These are phyloP conservation scores for Cytospora mali DNA, from an alignment of 2,329 filamentous ascomycete species.

Conservation along the genomic window DNA sequence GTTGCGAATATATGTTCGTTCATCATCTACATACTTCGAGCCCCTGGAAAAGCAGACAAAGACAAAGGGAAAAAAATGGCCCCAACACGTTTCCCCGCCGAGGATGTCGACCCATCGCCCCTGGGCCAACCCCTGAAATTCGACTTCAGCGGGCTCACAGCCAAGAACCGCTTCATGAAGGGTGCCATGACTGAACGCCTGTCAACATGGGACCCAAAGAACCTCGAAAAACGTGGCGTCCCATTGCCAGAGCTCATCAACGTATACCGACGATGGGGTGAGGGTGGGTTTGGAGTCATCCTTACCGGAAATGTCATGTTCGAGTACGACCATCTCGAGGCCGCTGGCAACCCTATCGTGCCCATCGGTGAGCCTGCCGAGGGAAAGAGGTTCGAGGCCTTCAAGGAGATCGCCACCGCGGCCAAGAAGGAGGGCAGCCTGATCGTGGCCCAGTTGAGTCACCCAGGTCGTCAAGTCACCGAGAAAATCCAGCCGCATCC, in stretches of 20 bases:
- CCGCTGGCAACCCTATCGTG: slow-evolving; percentile 61
- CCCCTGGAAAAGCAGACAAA: too few relatives aligned
- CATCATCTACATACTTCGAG: too few relatives aligned
- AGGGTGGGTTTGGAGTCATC: slow-evolving; percentile 58
- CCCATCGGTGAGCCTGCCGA: slow-evolving; percentile 51
- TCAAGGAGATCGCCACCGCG: slow-evolving; percentile 56
- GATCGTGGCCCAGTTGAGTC: slow-evolving; percentile 63
- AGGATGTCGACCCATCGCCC: slow-evolving; percentile 35
- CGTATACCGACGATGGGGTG: slow-evolving; percentile 64
- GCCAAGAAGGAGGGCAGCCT: slow-evolving; percentile 62
- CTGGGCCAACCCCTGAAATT: slow-evolving; percentile 52
- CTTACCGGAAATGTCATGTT: slow-evolving; percentile 68
- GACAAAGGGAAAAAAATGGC: too few relatives aligned
- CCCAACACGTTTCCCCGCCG: slow-evolving; percentile 22
- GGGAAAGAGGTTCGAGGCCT: slow-evolving; percentile 63
- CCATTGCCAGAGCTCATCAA: slow-evolving; percentile 48
- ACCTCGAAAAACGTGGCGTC: slow-evolving; percentile 51
- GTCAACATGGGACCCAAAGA: slow-evolving; percentile 60
- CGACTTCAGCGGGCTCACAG: slow-evolving; percentile 55
- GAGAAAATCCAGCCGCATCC: slow-evolving; percentile 39
- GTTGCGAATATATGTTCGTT: too few relatives aligned
- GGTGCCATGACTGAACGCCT: slow-evolving; percentile 68
- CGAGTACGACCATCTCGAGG: slow-evolving; percentile 61
- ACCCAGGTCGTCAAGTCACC: slow-evolving; percentile 60
- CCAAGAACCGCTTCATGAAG: slow-evolving; percentile 69